Percentiles rank a stretch among this genome's conserved stretches.
Evolutionary conservation across 768 basidiomycete genomes (phyloP).

Genomic region (Collybia sp.): DNA sequence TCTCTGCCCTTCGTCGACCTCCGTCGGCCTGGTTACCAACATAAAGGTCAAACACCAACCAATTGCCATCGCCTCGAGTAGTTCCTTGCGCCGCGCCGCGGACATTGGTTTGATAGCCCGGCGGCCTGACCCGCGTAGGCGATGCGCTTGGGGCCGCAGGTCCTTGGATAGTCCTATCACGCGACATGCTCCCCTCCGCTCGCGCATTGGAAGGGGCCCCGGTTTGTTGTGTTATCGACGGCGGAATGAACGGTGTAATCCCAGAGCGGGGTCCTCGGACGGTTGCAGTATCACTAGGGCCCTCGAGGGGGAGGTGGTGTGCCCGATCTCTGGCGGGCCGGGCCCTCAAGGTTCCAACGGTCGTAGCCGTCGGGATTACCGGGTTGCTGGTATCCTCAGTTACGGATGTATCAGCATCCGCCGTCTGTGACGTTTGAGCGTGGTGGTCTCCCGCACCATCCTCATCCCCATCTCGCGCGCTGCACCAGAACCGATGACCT

Average conservation of each 20-base stretch:
- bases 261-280: conserved; percentile 1
- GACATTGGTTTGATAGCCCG: background rate
- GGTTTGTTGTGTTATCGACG: background rate
- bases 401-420: background rate
- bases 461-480: conserved; percentile 52
- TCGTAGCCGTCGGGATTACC: background rate
- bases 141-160: background rate
- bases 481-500: conserved; percentile 94
- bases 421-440: conserved; percentile 1
- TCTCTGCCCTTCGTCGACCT: conserved; percentile 5
- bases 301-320: background rate
- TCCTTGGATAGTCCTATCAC: background rate
- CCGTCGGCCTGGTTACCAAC: background rate
- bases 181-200: background rate
- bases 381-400: background rate
- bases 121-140: background rate
- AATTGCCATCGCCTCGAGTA: background rate
- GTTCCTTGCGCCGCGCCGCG: background rate
- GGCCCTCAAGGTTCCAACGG: background rate
- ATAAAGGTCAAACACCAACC: conserved; percentile 1
- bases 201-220: background rate
- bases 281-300: background rate
- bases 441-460: conserved; percentile 21
- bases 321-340: background rate
- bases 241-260: background rate